These are phyloP conservation scores for Lasiodiplodia citricola DNA, from an alignment of 2,329 filamentous ascomycete species.

Conservation along the genomic window DNA sequence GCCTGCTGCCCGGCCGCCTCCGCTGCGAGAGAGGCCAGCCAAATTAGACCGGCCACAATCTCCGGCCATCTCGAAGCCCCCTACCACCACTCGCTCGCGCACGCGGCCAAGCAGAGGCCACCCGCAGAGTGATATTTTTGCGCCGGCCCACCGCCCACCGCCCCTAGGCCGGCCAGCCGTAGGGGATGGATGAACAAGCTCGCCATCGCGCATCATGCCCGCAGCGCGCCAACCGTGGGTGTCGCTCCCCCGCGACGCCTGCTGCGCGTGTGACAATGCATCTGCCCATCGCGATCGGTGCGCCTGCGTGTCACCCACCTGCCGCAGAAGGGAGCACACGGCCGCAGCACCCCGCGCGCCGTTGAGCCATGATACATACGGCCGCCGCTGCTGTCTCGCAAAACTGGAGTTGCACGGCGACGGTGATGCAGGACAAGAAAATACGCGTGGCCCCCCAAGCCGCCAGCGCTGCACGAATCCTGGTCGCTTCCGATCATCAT, in stretches of 20 bases:
- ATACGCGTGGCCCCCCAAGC: conserved; percentile 13
- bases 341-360: background rate
- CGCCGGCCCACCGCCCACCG: conserved; percentile 18
- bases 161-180: background rate
- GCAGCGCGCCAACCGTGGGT: background rate
- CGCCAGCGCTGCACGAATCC: conserved; percentile 20
- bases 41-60: conserved; percentile 23
- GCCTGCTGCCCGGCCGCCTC: background rate
- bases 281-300: background rate
- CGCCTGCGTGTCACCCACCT: background rate
- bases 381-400: conserved; percentile 8
- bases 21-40: background rate
- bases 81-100: background rate
- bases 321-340: background rate
- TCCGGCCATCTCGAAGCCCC: conserved; percentile 15
- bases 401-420: conserved; percentile 21
- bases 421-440: conserved; percentile 19
- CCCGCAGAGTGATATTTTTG: conserved; percentile 12
- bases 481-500: conserved; percentile 18
- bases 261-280: conserved; percentile 4
- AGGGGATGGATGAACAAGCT: conserved; percentile 20
- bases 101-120: conserved; percentile 1
- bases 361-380: background rate
- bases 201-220: background rate
- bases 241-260: conserved; percentile 1